Conservation (phyloP, 2,329 filamentous ascomycete species). For the Trichoderma koningiopsis region DNA sequence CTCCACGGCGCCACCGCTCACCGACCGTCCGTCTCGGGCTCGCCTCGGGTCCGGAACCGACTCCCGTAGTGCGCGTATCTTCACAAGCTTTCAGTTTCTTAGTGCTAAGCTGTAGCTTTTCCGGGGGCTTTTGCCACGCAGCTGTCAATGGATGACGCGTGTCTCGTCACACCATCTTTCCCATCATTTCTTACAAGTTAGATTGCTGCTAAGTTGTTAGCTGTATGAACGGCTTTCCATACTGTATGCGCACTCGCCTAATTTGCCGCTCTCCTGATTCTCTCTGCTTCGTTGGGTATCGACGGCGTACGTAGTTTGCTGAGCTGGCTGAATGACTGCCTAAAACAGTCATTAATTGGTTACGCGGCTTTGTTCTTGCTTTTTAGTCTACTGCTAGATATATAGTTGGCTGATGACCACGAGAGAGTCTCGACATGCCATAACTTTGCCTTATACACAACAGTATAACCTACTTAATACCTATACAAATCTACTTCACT, state of each 20-base stretch:
- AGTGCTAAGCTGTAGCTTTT: neutral
- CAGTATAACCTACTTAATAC: neutral
- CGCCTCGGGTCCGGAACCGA: neutral
- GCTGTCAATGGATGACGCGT: neutral
- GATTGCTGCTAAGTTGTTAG: neutral
- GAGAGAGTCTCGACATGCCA: neutral
- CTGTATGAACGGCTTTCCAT: neutral
- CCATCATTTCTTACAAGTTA: neutral
- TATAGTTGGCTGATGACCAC: neutral
- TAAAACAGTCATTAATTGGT: neutral
- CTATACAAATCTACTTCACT: neutral
- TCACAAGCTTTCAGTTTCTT: neutral
- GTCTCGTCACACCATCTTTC: conserved; percentile 14
- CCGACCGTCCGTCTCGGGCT: neutral
- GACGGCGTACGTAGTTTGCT: neutral
- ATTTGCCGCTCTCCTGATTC: neutral
- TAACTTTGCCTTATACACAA: neutral
- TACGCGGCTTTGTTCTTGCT: neutral
- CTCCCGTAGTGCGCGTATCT: neutral
- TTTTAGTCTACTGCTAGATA: neutral
- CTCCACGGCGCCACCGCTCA: neutral
- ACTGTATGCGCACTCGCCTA: neutral
- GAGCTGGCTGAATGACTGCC: conserved; percentile 17
- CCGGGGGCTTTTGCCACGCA: conserved; percentile 6
- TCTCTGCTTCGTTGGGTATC: neutral